Percentiles rank a stretch among this genome's conserved stretches.
Evolutionary conservation across 2,329 filamentous ascomycete species (phyloP).

Genomic region (Colletotrichum sojae): DNA sequence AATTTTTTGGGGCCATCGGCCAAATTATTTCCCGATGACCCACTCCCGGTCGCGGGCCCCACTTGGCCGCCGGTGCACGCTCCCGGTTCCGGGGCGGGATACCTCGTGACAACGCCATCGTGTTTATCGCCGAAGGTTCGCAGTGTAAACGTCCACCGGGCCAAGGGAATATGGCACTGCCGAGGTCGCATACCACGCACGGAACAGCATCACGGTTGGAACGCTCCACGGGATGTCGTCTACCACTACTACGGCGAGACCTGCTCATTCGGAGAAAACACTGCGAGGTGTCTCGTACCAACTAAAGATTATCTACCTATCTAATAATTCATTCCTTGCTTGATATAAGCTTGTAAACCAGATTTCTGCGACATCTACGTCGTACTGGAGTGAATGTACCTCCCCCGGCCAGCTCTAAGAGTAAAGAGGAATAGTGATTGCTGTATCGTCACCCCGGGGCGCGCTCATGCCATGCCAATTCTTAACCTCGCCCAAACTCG

Average conservation of each 20-base stretch:
- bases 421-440: constrained; percentile 12
- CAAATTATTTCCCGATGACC: constrained; percentile 40
- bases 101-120: too few relatives aligned
- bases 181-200: neutral
- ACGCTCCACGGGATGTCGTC: neutral
- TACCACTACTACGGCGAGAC: neutral
- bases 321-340: constrained; percentile 15
- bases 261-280: constrained; percentile 19
- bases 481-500: constrained; percentile 16
- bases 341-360: constrained; percentile 14
- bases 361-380: constrained; percentile 26
- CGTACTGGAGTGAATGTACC: constrained; percentile 6
- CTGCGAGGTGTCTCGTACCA: constrained; percentile 29
- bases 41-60: neutral
- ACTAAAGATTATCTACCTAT: constrained; percentile 32
- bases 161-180: constrained; percentile 3
- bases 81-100: too few relatives aligned
- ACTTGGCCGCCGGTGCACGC: too few relatives aligned
- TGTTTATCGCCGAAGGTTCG: too few relatives aligned
- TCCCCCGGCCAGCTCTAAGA: constrained; percentile 18
- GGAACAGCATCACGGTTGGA: neutral
- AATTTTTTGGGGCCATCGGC: constrained; percentile 52
- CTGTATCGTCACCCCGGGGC: constrained; percentile 21
- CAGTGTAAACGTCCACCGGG: neutral
- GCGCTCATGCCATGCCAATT: constrained; percentile 27